These are phyloP conservation scores for Bjerkandera adusta DNA, from an alignment of 1,284 basidiomycete species.

Conservation along the genomic window DNA sequence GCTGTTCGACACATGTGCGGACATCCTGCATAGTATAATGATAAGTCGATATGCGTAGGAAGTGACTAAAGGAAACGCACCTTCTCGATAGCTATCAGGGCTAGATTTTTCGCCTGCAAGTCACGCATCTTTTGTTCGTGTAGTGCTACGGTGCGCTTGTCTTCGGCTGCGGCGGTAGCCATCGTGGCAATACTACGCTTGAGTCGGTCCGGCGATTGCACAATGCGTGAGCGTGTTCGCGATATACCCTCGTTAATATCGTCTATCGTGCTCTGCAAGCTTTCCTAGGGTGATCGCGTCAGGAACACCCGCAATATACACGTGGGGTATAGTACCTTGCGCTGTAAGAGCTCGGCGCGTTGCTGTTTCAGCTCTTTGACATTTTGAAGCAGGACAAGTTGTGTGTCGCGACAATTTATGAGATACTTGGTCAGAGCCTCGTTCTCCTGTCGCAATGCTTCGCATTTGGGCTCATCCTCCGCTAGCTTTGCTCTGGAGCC, in stretches of 20 bases:
- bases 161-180: slow-evolving; percentile 56
- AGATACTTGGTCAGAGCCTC: slow-evolving; percentile 60
- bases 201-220: slow-evolving; percentile 86
- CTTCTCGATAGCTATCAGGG: slow-evolving; percentile 73
- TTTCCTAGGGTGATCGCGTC: slow-evolving; percentile 41
- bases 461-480: slow-evolving; percentile 70
- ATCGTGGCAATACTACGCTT: slow-evolving; percentile 76
- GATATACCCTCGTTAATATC: slow-evolving; percentile 56
- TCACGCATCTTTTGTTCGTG: slow-evolving; percentile 75
- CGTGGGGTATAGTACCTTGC: slow-evolving; percentile 40
- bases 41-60: not conserved
- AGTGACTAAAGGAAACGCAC: slow-evolving; percentile 32
- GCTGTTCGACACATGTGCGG: slow-evolving; percentile 62
- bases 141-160: slow-evolving; percentile 56
- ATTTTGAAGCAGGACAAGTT: slow-evolving; percentile 53
- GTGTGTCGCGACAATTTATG: slow-evolving; percentile 64
- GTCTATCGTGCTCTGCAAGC: slow-evolving; percentile 54
- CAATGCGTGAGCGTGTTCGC: slow-evolving; percentile 69
- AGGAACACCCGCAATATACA: not conserved
- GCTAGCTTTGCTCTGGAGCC: slow-evolving; percentile 56
- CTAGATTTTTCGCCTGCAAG: slow-evolving; percentile 69
- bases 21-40: slow-evolving; percentile 50
- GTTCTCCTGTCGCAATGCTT: slow-evolving; percentile 60
- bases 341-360: slow-evolving; percentile 53
- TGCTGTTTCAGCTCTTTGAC: slow-evolving; percentile 70